phyloP scores from a whole-genome alignment of 495 filamentous ascomycete species.

The Trichoderma orchidacearum region DNA sequence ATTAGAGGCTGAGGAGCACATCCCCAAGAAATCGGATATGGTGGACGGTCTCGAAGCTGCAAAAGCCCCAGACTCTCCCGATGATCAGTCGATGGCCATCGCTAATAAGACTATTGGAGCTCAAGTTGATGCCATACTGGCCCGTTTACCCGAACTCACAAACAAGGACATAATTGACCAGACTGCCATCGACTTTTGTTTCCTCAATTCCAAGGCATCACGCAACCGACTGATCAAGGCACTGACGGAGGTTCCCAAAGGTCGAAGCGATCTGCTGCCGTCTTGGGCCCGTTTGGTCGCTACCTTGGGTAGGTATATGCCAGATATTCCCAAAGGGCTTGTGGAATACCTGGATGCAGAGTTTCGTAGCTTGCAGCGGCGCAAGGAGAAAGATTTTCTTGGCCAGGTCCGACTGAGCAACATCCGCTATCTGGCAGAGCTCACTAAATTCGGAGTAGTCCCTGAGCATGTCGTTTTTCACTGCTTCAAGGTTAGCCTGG shows the following conservation, averaged over 20 bases:
- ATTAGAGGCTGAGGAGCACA: slow-evolving; percentile 49
- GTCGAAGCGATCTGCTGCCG: slow-evolving; percentile 82
- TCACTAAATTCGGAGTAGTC: slow-evolving; percentile 97
- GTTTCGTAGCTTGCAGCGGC: slow-evolving; percentile 93
- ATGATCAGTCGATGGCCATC: slow-evolving; percentile 86
- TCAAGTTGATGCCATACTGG: slow-evolving; percentile 83
- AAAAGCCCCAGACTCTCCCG: slow-evolving; percentile 35
- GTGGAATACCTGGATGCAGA: slow-evolving; percentile 92
- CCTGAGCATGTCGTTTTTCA: slow-evolving; percentile 99
- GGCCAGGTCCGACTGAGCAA: slow-evolving; percentile 90
- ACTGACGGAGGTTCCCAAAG: slow-evolving; percentile 86
- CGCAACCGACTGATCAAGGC: slow-evolving; percentile 88
- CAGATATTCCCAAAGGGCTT: slow-evolving; percentile 81
- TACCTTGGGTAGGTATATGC: slow-evolving; percentile 85
- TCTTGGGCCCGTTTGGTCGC: slow-evolving; percentile 85
- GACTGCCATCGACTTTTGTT: slow-evolving; percentile 90
- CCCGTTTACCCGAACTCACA: slow-evolving; percentile 77
- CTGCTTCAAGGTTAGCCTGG: slow-evolving; percentile 90
- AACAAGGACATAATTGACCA: slow-evolving; percentile 87
- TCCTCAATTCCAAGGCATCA: slow-evolving; percentile 95
- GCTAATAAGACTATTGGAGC: slow-evolving; percentile 96
- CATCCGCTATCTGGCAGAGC: slow-evolving; percentile 88
- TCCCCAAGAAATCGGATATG: slow-evolving; percentile 40
- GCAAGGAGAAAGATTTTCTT: slow-evolving; percentile 94
- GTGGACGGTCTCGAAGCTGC: slow-evolving; percentile 36